Conservation (phyloP, 495 filamentous ascomycete species). For the Neurospora sp. region DNA sequence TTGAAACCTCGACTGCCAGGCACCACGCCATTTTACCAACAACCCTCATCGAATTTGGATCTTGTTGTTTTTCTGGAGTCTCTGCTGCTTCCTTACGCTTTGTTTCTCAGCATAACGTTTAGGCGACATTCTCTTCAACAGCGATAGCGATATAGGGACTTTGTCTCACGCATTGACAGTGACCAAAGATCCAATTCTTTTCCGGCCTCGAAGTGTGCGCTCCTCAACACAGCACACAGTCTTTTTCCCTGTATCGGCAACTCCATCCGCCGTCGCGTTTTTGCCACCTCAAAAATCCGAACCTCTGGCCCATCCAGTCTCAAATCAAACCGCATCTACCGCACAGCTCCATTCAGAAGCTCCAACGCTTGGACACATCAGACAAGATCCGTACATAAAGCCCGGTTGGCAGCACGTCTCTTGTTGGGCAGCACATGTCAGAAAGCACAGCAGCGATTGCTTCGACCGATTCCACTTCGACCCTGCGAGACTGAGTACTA, state of each 20-base stretch:
- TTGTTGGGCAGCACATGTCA: not conserved
- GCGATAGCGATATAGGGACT: not conserved
- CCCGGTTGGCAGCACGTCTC: not conserved
- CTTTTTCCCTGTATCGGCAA: not conserved
- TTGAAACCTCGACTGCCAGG: conserved; percentile 1
- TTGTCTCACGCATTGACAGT: not conserved
- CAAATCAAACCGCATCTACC: not conserved
- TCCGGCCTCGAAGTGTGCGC: not conserved
- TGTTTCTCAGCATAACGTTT: not conserved
- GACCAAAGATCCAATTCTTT: not conserved
- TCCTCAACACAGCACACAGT: not conserved
- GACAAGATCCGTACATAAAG: not conserved
- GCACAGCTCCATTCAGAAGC: not conserved
- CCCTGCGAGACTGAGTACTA: not conserved
- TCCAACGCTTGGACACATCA: not conserved
- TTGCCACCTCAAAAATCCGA: not conserved
- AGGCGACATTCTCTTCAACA: not conserved
- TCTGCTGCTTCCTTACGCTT: not conserved
- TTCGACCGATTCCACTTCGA: not conserved
- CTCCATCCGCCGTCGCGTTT: not conserved
- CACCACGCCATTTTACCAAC: conserved; percentile 9
- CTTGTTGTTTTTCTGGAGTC: not conserved
- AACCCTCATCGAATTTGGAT: not conserved
- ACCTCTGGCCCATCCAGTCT: not conserved
- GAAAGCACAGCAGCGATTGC: not conserved